Conservation (phyloP, 1,284 basidiomycete species). For the Apiotrichum siamense region DNA sequence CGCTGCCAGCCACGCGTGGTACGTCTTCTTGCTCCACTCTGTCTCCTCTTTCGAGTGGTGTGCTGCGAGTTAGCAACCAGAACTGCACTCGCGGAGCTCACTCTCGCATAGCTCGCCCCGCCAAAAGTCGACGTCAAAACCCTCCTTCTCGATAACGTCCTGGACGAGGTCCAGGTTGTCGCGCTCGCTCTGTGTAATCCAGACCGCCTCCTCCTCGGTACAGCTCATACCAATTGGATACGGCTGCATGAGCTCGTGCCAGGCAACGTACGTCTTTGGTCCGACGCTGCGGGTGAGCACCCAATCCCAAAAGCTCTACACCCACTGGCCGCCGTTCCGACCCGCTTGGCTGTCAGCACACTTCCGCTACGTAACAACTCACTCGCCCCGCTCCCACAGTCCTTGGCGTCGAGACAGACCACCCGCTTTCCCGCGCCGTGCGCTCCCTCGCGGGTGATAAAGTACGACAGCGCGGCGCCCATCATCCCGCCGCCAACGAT, state of each 20-base stretch:
- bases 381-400: conserved; percentile 38
- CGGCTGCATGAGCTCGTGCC: conserved; percentile 13
- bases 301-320: neutral
- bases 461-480: conserved; percentile 29
- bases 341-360: conserved; percentile 20
- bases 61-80: conserved; percentile 6
- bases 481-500: conserved; percentile 31
- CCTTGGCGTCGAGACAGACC: conserved; percentile 35
- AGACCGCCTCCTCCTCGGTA: conserved; percentile 12
- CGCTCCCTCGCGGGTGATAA: conserved; percentile 24
- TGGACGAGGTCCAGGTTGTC: conserved; percentile 28
- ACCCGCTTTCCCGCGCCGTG: conserved; percentile 23
- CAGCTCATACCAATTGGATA: conserved; percentile 14
- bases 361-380: conserved; percentile 5
- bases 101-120: conserved; percentile 23
- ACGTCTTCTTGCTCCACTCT: conserved; percentile 4
- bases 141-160: conserved; percentile 18
- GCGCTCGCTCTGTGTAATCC: conserved; percentile 23
- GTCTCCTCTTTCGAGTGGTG: conserved; percentile 17
- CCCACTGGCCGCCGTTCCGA: conserved; percentile 37
- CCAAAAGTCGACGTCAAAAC: conserved; percentile 29
- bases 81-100: neutral
- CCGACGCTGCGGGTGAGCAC: conserved; percentile 9
- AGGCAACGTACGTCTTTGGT: conserved; percentile 18
- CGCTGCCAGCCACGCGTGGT: conserved; percentile 18